Evolutionary conservation across 2,329 filamentous ascomycete species (phyloP).

Genomic region (Trichoderma sp.): DNA sequence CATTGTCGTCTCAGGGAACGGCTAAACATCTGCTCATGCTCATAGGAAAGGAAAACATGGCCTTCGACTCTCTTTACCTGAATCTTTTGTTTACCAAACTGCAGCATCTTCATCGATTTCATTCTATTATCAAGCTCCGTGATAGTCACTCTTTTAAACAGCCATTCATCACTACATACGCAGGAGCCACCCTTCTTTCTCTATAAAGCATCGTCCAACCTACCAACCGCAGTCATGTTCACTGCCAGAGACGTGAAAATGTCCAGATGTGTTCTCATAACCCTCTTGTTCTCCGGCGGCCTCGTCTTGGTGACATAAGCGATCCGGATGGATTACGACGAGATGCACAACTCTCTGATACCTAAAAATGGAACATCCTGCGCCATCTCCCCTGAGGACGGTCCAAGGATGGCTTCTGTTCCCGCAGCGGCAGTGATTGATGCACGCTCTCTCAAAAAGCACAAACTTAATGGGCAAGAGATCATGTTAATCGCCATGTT

Average conservation of each 20-base stretch:
- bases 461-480: not conserved
- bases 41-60: not conserved
- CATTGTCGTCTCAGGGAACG: not conserved
- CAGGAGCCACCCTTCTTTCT: not conserved
- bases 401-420: not conserved
- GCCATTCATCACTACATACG: not conserved
- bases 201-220: not conserved
- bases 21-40: not conserved
- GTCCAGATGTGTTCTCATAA: not conserved
- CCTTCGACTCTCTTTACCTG: not conserved
- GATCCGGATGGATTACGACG: not conserved
- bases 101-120: not conserved
- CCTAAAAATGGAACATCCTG: not conserved
- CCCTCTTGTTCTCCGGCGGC: not conserved
- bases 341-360: not conserved
- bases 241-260: not conserved
- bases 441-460: not conserved
- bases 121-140: not conserved
- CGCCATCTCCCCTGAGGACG: not conserved
- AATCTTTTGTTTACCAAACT: not conserved
- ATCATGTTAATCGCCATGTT: not conserved
- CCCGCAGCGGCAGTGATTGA: not conserved
- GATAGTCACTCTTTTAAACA: not conserved
- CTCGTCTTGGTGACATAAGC: not conserved
- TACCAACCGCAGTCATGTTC: not conserved